Percentiles rank a stretch among this genome's conserved stretches.
Conservation (phyloP, 148 eudicot species). For the Beta vulgaris region DNA sequence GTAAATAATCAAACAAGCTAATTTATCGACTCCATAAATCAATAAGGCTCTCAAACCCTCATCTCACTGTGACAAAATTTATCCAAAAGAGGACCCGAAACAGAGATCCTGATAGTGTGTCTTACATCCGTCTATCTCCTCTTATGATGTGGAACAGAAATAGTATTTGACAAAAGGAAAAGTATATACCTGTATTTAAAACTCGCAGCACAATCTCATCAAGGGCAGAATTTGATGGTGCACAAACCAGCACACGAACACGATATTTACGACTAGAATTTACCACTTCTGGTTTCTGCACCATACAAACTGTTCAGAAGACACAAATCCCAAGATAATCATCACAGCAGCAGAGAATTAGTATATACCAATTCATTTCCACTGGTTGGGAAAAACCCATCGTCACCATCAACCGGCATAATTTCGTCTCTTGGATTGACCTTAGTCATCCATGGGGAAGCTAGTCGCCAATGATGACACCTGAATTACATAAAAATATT, state of each 20-base stretch:
- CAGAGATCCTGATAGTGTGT: not conserved
- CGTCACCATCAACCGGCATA: conserved; percentile 91
- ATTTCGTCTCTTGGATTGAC: conserved; percentile 71
- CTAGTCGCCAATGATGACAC: conserved; percentile 64
- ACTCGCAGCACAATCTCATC: conserved; percentile 94
- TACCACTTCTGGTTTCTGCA: conserved; percentile 94
- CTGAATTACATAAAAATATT: conserved; percentile 33
- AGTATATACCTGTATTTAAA: conserved; percentile 58
- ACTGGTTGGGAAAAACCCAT: conserved; percentile 76
- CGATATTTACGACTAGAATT: conserved; percentile 86
- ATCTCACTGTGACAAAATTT: not conserved
- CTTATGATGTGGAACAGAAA: not conserved
- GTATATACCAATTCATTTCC: conserved; percentile 81
- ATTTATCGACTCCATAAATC: not conserved
- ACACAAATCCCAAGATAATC: not conserved
- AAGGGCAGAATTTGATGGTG: conserved; percentile 98
- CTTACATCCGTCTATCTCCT: not conserved
- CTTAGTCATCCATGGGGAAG: conserved; percentile 87
- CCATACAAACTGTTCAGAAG: conserved; percentile 19
- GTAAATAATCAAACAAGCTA: not conserved
- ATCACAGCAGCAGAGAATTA: conserved; percentile 2
- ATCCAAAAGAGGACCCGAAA: not conserved
- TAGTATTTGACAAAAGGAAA: not conserved
- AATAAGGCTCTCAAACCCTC: too few relatives aligned
- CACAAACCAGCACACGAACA: conserved; percentile 93